These are phyloP conservation scores for Xylaria sp. DNA, from an alignment of 495 filamentous ascomycete species.

Conservation along the genomic window DNA sequence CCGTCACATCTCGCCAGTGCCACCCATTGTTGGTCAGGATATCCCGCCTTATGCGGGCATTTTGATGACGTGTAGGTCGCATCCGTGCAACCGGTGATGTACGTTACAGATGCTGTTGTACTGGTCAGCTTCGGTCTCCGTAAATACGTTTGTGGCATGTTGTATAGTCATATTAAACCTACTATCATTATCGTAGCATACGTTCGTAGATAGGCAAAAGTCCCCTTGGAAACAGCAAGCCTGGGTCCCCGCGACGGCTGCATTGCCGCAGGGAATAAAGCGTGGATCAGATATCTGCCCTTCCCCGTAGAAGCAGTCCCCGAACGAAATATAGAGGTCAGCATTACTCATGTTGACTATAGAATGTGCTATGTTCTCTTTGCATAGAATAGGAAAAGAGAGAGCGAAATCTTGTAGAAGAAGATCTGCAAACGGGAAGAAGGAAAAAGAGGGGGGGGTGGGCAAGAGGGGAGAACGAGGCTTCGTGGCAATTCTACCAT, in stretches of 20 bases:
- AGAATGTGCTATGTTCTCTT: background rate
- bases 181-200: slow-evolving; percentile 36
- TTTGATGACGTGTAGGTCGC: slow-evolving; percentile 29
- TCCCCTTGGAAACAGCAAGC: slow-evolving; percentile 47
- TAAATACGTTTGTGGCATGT: background rate
- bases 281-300: slow-evolving; percentile 19
- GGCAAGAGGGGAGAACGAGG: background rate
- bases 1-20: slow-evolving; percentile 36
- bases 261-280: slow-evolving; percentile 48
- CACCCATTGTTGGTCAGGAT: slow-evolving; percentile 35
- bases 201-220: slow-evolving; percentile 39
- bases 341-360: slow-evolving; percentile 26
- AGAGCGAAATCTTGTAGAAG: background rate
- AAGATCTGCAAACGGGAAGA: background rate
- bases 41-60: slow-evolving; percentile 36
- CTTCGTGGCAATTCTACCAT: background rate
- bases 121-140: background rate
- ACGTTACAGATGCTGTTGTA: slow-evolving; percentile 37
- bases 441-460: background rate
- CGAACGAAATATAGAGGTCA: slow-evolving; percentile 39
- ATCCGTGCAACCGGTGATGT: slow-evolving; percentile 47
- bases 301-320: slow-evolving; percentile 40
- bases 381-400: background rate
- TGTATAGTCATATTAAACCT: slow-evolving; percentile 5
- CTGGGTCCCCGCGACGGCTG: slow-evolving; percentile 35